Percentiles rank a stretch among this genome's conserved stretches.
phyloP scores from a whole-genome alignment of 495 filamentous ascomycete genomes.

The Neurospora sp. region DNA sequence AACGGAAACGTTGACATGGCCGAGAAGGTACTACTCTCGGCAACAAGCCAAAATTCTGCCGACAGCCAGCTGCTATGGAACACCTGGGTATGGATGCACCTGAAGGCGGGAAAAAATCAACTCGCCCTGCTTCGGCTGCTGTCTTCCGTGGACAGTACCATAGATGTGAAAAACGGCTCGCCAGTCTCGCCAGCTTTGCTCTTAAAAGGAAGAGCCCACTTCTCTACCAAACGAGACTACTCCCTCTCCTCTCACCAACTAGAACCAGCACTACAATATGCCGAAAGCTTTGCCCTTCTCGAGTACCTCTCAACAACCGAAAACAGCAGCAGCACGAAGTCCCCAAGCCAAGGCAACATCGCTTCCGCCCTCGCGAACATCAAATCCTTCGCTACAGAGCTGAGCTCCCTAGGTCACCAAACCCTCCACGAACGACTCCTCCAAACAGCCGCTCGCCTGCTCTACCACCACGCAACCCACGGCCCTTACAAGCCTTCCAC shows the following conservation, averaged over 20 bases:
- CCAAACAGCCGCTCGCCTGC: slow-evolving; percentile 56
- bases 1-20: slow-evolving; percentile 45
- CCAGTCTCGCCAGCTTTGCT: slow-evolving; percentile 29
- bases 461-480: slow-evolving; percentile 54
- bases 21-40: slow-evolving; percentile 53
- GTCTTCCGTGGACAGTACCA: slow-evolving; percentile 17
- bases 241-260: slow-evolving; percentile 39
- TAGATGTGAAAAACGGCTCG: background rate
- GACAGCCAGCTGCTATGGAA: slow-evolving; percentile 52
- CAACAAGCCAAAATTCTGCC: slow-evolving; percentile 22
- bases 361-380: slow-evolving; percentile 34
- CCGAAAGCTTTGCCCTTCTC: slow-evolving; percentile 52
- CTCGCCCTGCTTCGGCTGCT: slow-evolving; percentile 20
- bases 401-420: slow-evolving; percentile 38
- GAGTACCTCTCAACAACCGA: slow-evolving; percentile 41
- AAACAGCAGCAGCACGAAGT: slow-evolving; percentile 22
- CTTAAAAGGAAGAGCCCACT: slow-evolving; percentile 46
- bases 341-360: slow-evolving; percentile 40
- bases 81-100: slow-evolving; percentile 61
- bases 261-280: slow-evolving; percentile 39
- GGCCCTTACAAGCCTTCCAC: slow-evolving; percentile 52
- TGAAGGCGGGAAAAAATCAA: slow-evolving; percentile 36
- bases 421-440: slow-evolving; percentile 49
- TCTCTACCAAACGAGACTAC: slow-evolving; percentile 47
- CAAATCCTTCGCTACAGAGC: slow-evolving; percentile 25